Conservation (phyloP, 2,329 filamentous ascomycete species). For the Fusarium chlamydosporum region DNA sequence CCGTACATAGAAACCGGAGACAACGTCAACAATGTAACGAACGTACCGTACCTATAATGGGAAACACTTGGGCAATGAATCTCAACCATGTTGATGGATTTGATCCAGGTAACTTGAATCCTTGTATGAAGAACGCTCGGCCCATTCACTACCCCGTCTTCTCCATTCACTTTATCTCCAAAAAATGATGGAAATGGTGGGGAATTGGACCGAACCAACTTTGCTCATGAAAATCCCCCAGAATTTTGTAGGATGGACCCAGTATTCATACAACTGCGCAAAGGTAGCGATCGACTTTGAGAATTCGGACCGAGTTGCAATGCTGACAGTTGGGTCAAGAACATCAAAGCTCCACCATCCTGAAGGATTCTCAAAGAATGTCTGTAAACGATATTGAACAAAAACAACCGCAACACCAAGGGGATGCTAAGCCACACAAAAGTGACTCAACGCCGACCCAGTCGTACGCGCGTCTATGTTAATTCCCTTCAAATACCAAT, state of each 20-base stretch:
- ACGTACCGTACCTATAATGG: background rate
- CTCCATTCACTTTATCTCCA: slow-evolving; percentile 33
- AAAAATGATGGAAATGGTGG: slow-evolving; percentile 24
- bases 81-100: background rate
- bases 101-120: slow-evolving; percentile 4
- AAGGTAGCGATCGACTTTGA: slow-evolving; percentile 7
- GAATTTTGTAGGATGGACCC: slow-evolving; percentile 22
- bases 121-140: slow-evolving; percentile 23
- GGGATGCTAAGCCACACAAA: no score
- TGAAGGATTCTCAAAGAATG: background rate
- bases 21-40: background rate
- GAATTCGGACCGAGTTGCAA: slow-evolving; percentile 19
- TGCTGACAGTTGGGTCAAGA: background rate
- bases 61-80: background rate
- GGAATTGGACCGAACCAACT: slow-evolving; percentile 31
- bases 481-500: no score
- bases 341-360: background rate
- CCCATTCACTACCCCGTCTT: slow-evolving; percentile 31
- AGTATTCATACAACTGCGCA: slow-evolving; percentile 29
- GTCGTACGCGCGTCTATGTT: no score
- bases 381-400: background rate
- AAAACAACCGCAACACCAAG: background rate
- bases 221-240: slow-evolving; percentile 28
- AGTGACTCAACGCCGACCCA: no score
- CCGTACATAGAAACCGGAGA: background rate